These are phyloP conservation scores for Evansstolkia leycettana DNA, from an alignment of 495 filamentous ascomycete species.

Conservation along the genomic window DNA sequence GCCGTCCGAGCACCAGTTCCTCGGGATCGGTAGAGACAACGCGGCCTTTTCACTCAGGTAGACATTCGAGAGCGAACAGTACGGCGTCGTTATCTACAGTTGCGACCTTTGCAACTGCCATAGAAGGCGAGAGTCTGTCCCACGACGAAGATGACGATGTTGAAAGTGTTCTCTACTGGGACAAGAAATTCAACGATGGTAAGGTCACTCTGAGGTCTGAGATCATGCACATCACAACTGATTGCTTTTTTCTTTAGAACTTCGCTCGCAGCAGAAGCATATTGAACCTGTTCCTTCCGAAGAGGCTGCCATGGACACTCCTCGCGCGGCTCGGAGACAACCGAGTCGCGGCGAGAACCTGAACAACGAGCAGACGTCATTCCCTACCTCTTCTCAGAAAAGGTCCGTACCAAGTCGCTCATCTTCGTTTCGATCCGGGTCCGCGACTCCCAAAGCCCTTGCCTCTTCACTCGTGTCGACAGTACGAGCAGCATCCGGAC, in stretches of 20 bases:
- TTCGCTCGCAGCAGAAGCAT: slow-evolving; percentile 9
- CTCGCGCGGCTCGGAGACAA: neutral
- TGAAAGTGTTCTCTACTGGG: slow-evolving; percentile 29
- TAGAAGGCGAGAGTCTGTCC: slow-evolving; percentile 47
- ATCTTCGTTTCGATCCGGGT: slow-evolving; percentile 7
- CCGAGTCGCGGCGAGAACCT: neutral
- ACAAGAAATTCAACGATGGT: slow-evolving; percentile 31
- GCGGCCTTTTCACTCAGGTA: slow-evolving; percentile 15
- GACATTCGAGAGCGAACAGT: slow-evolving; percentile 41
- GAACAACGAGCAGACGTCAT: too few species aligned
- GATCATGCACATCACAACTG: too few species aligned
- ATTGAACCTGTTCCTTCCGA: slow-evolving; percentile 16
- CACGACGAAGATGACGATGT: slow-evolving; percentile 31
- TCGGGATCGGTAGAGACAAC: slow-evolving; percentile 69
- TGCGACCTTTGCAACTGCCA: slow-evolving; percentile 75
- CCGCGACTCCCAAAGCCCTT: slow-evolving; percentile 18
- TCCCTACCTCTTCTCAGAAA: too few species aligned
- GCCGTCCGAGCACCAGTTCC: slow-evolving; percentile 47
- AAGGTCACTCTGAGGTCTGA: slow-evolving; percentile 1
- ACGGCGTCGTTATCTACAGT: slow-evolving; percentile 59
- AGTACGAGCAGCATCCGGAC: slow-evolving; percentile 28
- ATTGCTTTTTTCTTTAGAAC: neutral
- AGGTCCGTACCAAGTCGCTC: neutral
- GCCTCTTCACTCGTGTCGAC: slow-evolving; percentile 26
- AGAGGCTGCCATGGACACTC: neutral